Evolutionary conservation across 805 yeast species (phyloP).

Genomic region (Saccharomycopsis selenospora): DNA sequence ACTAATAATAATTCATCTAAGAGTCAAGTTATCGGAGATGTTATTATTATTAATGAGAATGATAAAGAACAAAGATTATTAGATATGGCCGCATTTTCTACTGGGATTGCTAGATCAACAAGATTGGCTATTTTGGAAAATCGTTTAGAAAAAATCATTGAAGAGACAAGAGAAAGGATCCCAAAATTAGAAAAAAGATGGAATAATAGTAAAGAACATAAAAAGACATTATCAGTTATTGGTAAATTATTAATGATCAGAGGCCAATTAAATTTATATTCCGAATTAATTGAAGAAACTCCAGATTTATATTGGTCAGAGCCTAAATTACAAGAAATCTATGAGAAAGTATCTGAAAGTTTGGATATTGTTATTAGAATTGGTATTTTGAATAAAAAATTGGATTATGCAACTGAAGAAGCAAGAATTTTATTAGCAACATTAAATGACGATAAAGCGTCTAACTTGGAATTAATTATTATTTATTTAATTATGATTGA

Average conservation of each 20-base stretch:
- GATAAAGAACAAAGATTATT: slow-evolving; percentile 42
- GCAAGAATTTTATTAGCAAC: slow-evolving; percentile 70
- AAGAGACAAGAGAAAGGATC: slow-evolving; percentile 54
- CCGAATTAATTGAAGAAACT: slow-evolving; percentile 74
- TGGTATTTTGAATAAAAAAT: slow-evolving; percentile 68
- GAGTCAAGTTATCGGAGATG: slow-evolving; percentile 57
- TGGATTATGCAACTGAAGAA: slow-evolving; percentile 89
- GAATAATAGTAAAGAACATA: slow-evolving; percentile 11
- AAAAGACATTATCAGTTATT: slow-evolving; percentile 58
- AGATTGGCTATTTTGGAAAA: slow-evolving; percentile 74
- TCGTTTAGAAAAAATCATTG: slow-evolving; percentile 62
- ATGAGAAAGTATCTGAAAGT: slow-evolving; percentile 59
- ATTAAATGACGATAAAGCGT: slow-evolving; percentile 66
- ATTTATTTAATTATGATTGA: slow-evolving; percentile 78
- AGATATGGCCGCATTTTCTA: slow-evolving; percentile 83
- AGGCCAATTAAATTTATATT: slow-evolving; percentile 77
- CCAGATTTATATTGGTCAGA: slow-evolving; percentile 94
- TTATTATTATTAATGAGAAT: slow-evolving; percentile 54
- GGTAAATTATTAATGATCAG: slow-evolving; percentile 71
- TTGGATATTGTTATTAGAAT: slow-evolving; percentile 76
- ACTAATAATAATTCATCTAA: slow-evolving; percentile 24
- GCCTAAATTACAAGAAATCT: slow-evolving; percentile 73
- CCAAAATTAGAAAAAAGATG: slow-evolving; percentile 28
- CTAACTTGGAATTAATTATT: slow-evolving; percentile 82
- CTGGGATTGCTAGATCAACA: slow-evolving; percentile 82